A percentile compares a stretch with the other conserved stretches of the same genome.
phyloP scores from a whole-genome alignment of 106 monocot genomes.

The Hemerocallis citrina region DNA sequence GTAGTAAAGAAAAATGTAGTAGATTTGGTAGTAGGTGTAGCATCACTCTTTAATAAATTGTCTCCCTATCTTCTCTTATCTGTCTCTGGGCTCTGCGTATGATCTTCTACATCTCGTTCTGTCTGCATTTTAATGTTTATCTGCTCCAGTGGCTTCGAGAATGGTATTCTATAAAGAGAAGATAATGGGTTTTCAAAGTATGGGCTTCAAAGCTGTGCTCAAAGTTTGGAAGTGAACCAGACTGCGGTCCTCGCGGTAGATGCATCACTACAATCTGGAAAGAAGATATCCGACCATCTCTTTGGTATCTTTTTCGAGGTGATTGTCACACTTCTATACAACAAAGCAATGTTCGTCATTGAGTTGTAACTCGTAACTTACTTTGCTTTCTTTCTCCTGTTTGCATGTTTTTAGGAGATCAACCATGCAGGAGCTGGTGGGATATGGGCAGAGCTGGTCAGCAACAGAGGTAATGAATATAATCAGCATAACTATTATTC shows the following conservation, averaged over 20 bases:
- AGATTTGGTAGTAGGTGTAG: too few relatives aligned
- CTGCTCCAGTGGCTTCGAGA: background rate
- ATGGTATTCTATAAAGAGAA: background rate
- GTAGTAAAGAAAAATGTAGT: too few relatives aligned
- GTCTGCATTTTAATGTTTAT: too few relatives aligned
- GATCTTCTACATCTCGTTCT: too few relatives aligned
- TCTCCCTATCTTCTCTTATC: too few relatives aligned
- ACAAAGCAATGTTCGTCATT: too few relatives aligned
- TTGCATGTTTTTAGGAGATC: slow-evolving; percentile 39
- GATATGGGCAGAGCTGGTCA: slow-evolving; percentile 78
- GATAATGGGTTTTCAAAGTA: slow-evolving; percentile 25
- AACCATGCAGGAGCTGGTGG: slow-evolving; percentile 85
- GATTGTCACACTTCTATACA: background rate
- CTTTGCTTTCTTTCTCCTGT: background rate
- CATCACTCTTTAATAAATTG: too few relatives aligned
- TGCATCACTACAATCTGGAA: slow-evolving; percentile 44
- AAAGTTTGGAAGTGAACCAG: slow-evolving; percentile 24
- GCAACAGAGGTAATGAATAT: slow-evolving; percentile 50
- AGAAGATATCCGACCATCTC: slow-evolving; percentile 57
- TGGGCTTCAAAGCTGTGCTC: slow-evolving; percentile 22
- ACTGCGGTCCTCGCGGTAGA: slow-evolving; percentile 38
- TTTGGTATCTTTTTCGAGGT: slow-evolving; percentile 94
- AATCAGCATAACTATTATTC: too few relatives aligned
- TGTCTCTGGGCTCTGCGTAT: too few relatives aligned
- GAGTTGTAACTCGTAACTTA: background rate